Conservation (phyloP, 805 yeast genomes). For the Teunomyces gatunensis region DNA sequence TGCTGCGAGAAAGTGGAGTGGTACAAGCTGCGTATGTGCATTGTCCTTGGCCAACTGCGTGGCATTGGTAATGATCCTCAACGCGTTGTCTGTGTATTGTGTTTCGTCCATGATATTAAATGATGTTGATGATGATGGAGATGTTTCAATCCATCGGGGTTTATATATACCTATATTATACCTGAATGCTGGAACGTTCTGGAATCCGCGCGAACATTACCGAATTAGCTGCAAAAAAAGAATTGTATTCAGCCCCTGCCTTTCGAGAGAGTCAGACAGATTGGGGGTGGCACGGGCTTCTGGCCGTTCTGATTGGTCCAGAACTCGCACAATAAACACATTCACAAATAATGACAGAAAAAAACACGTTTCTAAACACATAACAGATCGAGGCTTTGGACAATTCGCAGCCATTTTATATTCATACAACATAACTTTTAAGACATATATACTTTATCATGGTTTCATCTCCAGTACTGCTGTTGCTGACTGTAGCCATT, state of each 20-base stretch:
- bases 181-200: slow-evolving; percentile 4
- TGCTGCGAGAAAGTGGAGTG: slow-evolving; percentile 91
- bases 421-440: neutral
- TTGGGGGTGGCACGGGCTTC: no score
- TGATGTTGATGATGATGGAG: neutral
- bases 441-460: neutral
- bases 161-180: slow-evolving; percentile 18
- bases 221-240: slow-evolving; percentile 1
- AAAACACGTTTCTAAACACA: neutral
- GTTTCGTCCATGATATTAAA: slow-evolving; percentile 50
- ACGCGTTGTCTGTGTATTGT: slow-evolving; percentile 92
- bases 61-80: slow-evolving; percentile 75
- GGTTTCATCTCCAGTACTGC: slow-evolving; percentile 8
- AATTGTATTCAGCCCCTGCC: no score
- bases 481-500: slow-evolving; percentile 10
- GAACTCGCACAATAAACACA: neutral
- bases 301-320: neutral
- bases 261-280: no score
- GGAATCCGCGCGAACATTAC: slow-evolving; percentile 1
- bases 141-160: slow-evolving; percentile 18
- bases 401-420: slow-evolving; percentile 1
- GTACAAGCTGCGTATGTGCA: slow-evolving; percentile 76
- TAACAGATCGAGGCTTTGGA: neutral
- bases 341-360: no score
- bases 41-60: slow-evolving; percentile 80